Evolutionary conservation across 2,329 filamentous ascomycete genomes (phyloP).

Genomic region (Phoma sp.): DNA sequence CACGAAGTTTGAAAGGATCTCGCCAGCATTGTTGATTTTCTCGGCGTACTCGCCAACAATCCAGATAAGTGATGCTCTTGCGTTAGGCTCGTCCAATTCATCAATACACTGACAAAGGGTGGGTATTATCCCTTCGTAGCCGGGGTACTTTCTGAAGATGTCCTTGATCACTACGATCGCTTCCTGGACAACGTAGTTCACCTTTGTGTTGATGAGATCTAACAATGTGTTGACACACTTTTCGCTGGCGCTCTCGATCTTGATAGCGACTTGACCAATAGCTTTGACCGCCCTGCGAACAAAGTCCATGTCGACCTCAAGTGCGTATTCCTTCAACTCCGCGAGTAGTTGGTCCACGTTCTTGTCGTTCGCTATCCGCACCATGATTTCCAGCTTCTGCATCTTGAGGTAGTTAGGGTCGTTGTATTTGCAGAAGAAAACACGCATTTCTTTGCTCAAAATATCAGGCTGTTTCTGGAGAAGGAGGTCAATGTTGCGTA

Average conservation of each 20-base stretch:
- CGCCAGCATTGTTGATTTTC: constrained; percentile 98
- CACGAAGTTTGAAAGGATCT: constrained; percentile 89
- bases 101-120: constrained; percentile 97
- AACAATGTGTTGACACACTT: constrained; percentile 94
- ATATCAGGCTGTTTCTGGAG: constrained; percentile 97
- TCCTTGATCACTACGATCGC: constrained; percentile 99
- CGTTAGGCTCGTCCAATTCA: constrained; percentile 92
- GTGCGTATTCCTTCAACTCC: constrained; percentile 94
- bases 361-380: constrained; percentile 95
- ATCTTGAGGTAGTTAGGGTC: constrained; percentile 97
- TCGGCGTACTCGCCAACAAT: constrained; percentile 99
- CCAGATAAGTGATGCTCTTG: constrained; percentile 92
- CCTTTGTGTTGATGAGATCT: constrained; percentile 94
- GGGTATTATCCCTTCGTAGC: constrained; percentile 97
- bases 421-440: constrained; percentile 99
- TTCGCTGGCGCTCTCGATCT: constrained; percentile 93
- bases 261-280: constrained; percentile 97
- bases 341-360: constrained; percentile 95
- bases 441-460: constrained; percentile 93
- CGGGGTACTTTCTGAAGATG: constrained; percentile 95
- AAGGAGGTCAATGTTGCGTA: constrained; percentile 94
- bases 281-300: constrained; percentile 92
- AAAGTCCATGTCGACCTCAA: constrained; percentile 99
- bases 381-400: constrained; percentile 98
- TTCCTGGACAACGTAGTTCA: constrained; percentile 99